phyloP scores from a whole-genome alignment of 371 early-diverging fungal species.

The Lichtheimia ornata region DNA sequence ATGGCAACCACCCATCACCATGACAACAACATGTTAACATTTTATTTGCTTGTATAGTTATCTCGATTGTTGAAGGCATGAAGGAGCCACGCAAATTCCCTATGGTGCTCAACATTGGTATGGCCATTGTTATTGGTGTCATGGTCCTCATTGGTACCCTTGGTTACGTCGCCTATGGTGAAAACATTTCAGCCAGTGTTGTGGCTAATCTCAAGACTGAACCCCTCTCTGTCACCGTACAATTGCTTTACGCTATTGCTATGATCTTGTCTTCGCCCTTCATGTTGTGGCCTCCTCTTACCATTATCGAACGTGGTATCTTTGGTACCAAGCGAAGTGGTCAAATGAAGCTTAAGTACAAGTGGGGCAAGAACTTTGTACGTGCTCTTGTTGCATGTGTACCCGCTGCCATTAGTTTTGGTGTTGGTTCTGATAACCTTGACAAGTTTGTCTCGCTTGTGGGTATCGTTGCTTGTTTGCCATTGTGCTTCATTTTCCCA shows the following conservation, averaged over 20 bases:
- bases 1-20: background rate
- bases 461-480: slow-evolving; percentile 45
- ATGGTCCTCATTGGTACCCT: slow-evolving; percentile 71
- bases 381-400: slow-evolving; percentile 54
- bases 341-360: slow-evolving; percentile 34
- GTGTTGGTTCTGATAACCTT: slow-evolving; percentile 60
- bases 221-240: slow-evolving; percentile 56
- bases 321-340: slow-evolving; percentile 45
- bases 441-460: slow-evolving; percentile 76
- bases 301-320: slow-evolving; percentile 65
- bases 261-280: slow-evolving; percentile 81
- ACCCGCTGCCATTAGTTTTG: slow-evolving; percentile 64
- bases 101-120: slow-evolving; percentile 58
- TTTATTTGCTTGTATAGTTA: slow-evolving; percentile 19
- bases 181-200: slow-evolving; percentile 67
- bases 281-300: slow-evolving; percentile 73
- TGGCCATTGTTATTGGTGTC: slow-evolving; percentile 59
- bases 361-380: slow-evolving; percentile 68
- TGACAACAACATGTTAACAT: background rate
- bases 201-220: slow-evolving; percentile 64
- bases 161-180: slow-evolving; percentile 76
- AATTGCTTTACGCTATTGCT: slow-evolving; percentile 75
- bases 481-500: slow-evolving; percentile 49
- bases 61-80: slow-evolving; percentile 66
- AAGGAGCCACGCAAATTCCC: slow-evolving; percentile 65